A percentile compares a stretch with the other conserved stretches of the same genome.
These are phyloP conservation scores for Fremontodendron californicum DNA, from an alignment of 345 rosid species.

Conservation along the genomic window DNA sequence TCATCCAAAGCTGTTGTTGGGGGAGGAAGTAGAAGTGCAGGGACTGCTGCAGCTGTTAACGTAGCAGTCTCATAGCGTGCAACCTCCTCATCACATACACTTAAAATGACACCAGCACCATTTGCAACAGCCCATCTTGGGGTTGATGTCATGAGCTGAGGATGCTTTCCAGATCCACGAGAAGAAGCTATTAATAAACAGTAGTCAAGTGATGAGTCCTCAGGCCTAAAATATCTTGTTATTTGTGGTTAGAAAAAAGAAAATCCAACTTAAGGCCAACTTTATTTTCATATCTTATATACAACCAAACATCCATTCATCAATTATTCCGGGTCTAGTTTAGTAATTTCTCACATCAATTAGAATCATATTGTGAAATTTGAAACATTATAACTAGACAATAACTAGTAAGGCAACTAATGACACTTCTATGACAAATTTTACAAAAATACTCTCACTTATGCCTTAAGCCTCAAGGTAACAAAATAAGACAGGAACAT, in stretches of 20 bases:
- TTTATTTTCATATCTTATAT: background rate
- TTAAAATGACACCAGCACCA: slow-evolving; percentile 97
- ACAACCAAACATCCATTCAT: slow-evolving; percentile 1
- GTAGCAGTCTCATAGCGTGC: slow-evolving; percentile 93
- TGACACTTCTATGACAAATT: background rate
- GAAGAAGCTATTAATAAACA: slow-evolving; percentile 43
- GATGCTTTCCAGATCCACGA: slow-evolving; percentile 97
- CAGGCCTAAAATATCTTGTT: slow-evolving; percentile 11
- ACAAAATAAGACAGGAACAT: background rate
- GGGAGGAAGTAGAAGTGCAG: slow-evolving; percentile 96
- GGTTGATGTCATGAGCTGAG: slow-evolving; percentile 87
- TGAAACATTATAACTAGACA: background rate
- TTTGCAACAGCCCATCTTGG: slow-evolving; percentile 99
- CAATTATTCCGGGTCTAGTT: background rate
- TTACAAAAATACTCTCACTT: background rate
- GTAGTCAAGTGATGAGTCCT: slow-evolving; percentile 16
- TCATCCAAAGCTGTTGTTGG: slow-evolving; percentile 95
- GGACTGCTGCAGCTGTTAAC: slow-evolving; percentile 92
- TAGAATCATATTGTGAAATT: background rate
- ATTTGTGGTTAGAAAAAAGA: slow-evolving; percentile 10
- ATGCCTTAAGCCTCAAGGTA: background rate
- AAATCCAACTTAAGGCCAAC: background rate
- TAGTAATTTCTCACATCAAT: background rate
- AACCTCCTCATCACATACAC: slow-evolving; percentile 98
- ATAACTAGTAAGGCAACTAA: background rate